A percentile compares a stretch with the other conserved stretches of the same genome.
Conservation (phyloP, 208 protist species). For the Trypanosoma melophagium region DNA sequence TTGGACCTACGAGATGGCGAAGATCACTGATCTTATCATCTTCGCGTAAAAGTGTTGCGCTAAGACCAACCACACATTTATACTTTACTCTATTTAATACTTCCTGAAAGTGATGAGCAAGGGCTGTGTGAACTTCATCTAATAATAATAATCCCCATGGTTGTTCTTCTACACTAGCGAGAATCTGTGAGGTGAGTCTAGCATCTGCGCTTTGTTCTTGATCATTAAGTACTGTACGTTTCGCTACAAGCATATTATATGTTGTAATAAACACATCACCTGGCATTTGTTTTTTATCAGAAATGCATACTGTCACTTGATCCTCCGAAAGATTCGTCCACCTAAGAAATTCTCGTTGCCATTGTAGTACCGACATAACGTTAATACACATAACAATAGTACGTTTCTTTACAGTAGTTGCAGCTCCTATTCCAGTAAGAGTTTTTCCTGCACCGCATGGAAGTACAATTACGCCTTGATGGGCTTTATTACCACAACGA, state of each 20-base stretch:
- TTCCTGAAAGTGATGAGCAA: constrained; percentile 96
- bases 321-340: constrained; percentile 86
- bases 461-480: constrained; percentile 98
- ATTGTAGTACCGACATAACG: constrained; percentile 96
- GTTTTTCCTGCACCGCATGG: constrained; percentile 99
- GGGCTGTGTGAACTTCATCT: constrained; percentile 99
- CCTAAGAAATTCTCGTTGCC: constrained; percentile 92
- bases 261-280: constrained; percentile 98
- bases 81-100: constrained; percentile 91
- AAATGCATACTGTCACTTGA: constrained; percentile 82
- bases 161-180: constrained; percentile 49
- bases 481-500: constrained; percentile 73
- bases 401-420: constrained; percentile 92
- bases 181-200: constrained; percentile 42
- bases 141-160: constrained; percentile 98
- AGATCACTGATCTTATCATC: constrained; percentile 98
- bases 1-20: constrained; percentile 98
- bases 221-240: constrained; percentile 55
- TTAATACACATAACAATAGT: constrained; percentile 96
- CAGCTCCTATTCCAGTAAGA: constrained; percentile 97
- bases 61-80: constrained; percentile 99
- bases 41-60: constrained; percentile 95
- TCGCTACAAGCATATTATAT: constrained; percentile 98
- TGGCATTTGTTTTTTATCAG: constrained; percentile 73
- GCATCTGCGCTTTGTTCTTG: constrained; percentile 62